phyloP scores from a whole-genome alignment of 2,329 filamentous ascomycete species.

The Neopestalotiopsis rosae region DNA sequence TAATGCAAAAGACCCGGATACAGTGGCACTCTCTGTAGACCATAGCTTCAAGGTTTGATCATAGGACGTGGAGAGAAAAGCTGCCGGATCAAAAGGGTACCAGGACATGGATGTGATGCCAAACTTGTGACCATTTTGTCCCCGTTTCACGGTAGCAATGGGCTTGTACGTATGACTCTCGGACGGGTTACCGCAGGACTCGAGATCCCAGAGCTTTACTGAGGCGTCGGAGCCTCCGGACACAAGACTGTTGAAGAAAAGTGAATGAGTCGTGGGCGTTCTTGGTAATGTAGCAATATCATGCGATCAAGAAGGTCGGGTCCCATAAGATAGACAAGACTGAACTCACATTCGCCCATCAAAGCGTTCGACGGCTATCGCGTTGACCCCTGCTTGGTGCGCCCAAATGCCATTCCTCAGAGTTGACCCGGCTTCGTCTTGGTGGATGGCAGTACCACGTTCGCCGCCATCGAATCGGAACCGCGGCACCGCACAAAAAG shows the following conservation, averaged over 20 bases:
- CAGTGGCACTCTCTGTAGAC: constrained; percentile 65
- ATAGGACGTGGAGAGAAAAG: constrained; percentile 79
- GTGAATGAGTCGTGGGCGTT: background rate
- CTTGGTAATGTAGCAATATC: background rate
- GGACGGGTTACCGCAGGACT: constrained; percentile 56
- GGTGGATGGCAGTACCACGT: constrained; percentile 37
- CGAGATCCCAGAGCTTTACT: constrained; percentile 87
- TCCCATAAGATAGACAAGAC: background rate
- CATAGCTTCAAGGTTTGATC: constrained; percentile 80
- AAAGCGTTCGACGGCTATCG: constrained; percentile 80
- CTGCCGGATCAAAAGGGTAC: constrained; percentile 77
- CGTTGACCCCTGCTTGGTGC: constrained; percentile 80
- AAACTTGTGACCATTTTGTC: constrained; percentile 61
- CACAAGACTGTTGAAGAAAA: constrained; percentile 61
- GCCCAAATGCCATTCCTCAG: constrained; percentile 58
- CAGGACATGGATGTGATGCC: constrained; percentile 79
- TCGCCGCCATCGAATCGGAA: constrained; percentile 73
- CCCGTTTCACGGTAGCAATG: constrained; percentile 54
- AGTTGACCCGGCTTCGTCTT: constrained; percentile 31
- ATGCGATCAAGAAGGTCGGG: too few relatives aligned
- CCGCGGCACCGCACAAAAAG: constrained; percentile 70
- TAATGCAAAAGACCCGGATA: constrained; percentile 72
- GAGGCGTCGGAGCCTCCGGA: constrained; percentile 87
- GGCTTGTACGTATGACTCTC: constrained; percentile 58
- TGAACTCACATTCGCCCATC: constrained; percentile 72